A percentile compares a stretch with the other conserved stretches of the same genome.
Conservation (phyloP, 2,329 filamentous ascomycete species). For the Davidsoniella virescens region DNA sequence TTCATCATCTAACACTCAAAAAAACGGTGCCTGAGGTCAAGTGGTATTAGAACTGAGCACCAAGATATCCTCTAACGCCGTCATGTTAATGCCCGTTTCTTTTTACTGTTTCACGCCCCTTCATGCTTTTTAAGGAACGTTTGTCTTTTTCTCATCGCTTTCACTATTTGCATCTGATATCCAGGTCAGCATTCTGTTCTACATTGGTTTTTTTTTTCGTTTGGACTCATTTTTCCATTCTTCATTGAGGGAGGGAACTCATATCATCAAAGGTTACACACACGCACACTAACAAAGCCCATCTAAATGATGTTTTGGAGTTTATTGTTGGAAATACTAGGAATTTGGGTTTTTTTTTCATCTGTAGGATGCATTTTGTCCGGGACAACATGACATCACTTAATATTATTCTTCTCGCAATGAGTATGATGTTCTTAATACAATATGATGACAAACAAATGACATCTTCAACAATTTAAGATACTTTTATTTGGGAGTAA, state of each 20-base stretch:
- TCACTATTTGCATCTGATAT: background rate
- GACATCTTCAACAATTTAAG: too few species aligned
- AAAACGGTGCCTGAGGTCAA: too few species aligned
- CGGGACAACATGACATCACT: background rate
- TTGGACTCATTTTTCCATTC: background rate
- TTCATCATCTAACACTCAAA: too few species aligned
- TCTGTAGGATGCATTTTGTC: background rate
- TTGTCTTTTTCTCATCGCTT: background rate
- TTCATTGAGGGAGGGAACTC: background rate
- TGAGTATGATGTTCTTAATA: too few species aligned
- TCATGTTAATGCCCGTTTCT: background rate
- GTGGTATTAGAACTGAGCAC: too few species aligned
- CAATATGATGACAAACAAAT: too few species aligned
- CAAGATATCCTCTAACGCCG: too few species aligned
- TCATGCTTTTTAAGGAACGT: background rate
- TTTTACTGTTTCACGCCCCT: background rate
- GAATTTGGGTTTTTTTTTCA: background rate
- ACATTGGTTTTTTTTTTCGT: background rate
- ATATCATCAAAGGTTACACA: conserved; percentile 4
- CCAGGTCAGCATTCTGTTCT: too few species aligned
- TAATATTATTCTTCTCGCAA: background rate
- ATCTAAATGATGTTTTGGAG: too few species aligned
- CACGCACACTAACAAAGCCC: background rate
- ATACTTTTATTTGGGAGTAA: too few species aligned
- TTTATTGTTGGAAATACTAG: background rate